Base-by-base conservation (phyloP, 2,329 filamentous ascomycete species). In the Pseudogymnoascus sp. region DNA sequence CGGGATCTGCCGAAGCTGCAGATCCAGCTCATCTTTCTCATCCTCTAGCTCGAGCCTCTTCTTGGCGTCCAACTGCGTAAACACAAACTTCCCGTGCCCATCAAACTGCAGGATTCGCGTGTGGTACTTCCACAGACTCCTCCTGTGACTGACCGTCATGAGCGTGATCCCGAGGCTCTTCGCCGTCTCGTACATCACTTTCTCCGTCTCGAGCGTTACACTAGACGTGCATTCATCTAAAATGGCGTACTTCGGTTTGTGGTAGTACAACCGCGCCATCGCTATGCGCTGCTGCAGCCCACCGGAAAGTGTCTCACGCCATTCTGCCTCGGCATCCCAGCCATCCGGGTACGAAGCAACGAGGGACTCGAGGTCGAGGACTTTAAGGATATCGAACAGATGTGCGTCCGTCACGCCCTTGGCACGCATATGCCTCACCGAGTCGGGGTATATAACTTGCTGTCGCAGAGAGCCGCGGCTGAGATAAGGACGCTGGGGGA, bases 101-200 rank as follows among this genome's bases (percentile, higher is more conserved):
- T 97, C 93, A 72, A 99, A 99, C 74, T 99, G 94, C 70, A 99
- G 74, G 63, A 99, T 97, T 74, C 88, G 88, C 67, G 85, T 88
- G 74, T 99, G 94, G 73, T 99, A 97, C 74, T 94, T 92, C 94
- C 94, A 99, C 67, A 99, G 75, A 76, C 90, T 96, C 64, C 91
- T 79, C 7, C 94, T 80, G 74, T 99, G 94, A 65, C 87, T 91
- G 22, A 99, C 94, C 0, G 94, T 99, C 90, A 99, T 97, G 65
- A 99, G 81, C 0, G 94, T 97, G 68, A 97, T 94, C 3, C 90
- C 91, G 16, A 97, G 76, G 16, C 83, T 81, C 79, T 99, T 97
- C 58, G 94, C 94, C 61, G 91, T 92, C 68, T 97, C 93, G 74
- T 99, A 99, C 91, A 99, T 97, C 71, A 91, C 82, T 72, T 91